Conservation (phyloP, 2,329 filamentous ascomycete genomes). For the Ophiobolus disseminans region DNA sequence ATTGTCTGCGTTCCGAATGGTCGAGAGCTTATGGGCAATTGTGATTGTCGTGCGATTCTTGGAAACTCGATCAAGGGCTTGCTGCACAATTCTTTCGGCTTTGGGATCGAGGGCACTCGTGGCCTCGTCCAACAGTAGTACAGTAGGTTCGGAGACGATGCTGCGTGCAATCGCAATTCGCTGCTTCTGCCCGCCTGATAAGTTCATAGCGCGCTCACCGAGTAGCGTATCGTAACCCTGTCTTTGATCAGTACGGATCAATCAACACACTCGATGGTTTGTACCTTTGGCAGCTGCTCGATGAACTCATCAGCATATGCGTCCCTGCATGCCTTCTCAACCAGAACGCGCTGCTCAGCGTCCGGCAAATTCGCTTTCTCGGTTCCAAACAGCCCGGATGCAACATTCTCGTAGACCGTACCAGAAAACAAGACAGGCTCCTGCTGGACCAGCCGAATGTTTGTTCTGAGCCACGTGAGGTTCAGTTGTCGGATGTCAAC, state of each 20-base stretch:
- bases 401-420: conserved; percentile 87
- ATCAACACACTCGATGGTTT: conserved; percentile 5
- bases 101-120: conserved; percentile 93
- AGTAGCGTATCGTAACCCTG: conserved; percentile 91
- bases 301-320: conserved; percentile 97
- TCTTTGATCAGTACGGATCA: conserved; percentile 51
- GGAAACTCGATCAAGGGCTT: conserved; percentile 84
- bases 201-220: conserved; percentile 86
- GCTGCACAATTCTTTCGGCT: conserved; percentile 92
- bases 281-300: conserved; percentile 59
- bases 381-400: conserved; percentile 77
- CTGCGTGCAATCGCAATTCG: conserved; percentile 92
- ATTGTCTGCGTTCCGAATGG: conserved; percentile 90
- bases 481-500: conserved; percentile 79
- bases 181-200: conserved; percentile 95
- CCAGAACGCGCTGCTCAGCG: conserved; percentile 71
- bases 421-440: conserved; percentile 89
- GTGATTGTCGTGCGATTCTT: conserved; percentile 90
- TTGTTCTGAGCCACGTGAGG: conserved; percentile 86
- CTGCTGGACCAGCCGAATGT: conserved; percentile 89
- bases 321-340: conserved; percentile 82
- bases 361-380: conserved; percentile 58
- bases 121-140: conserved; percentile 84
- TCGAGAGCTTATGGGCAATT: conserved; percentile 93
- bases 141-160: conserved; percentile 85